Conservation (phyloP, 768 basidiomycete species). For the Cystofilobasidium ferigula region DNA sequence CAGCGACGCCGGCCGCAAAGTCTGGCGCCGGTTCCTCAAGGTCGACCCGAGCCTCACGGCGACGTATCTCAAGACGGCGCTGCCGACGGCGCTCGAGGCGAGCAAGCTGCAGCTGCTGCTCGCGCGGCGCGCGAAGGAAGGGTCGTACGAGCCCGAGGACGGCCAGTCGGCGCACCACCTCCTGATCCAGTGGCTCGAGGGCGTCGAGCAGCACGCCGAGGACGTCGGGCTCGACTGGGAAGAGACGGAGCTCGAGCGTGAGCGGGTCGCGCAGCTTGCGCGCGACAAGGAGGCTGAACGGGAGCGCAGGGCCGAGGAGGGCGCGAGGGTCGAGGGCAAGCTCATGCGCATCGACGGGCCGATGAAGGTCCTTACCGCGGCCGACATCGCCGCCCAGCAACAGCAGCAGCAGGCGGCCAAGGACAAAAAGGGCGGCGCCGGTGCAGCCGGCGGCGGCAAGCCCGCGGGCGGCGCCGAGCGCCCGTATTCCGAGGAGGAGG, state of each 20-base stretch:
- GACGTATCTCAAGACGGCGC: slow-evolving; percentile 46
- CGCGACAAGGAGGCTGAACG: slow-evolving; percentile 33
- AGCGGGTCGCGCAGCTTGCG: slow-evolving; percentile 31
- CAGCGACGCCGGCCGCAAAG: slow-evolving; percentile 45
- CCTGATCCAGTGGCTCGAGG: slow-evolving; percentile 79
- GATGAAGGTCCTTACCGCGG: slow-evolving; percentile 43
- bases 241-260: slow-evolving; percentile 47
- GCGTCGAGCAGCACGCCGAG: slow-evolving; percentile 79
- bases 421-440: slow-evolving; percentile 7
- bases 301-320: slow-evolving; percentile 45
- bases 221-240: slow-evolving; percentile 81
- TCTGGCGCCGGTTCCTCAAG: slow-evolving; percentile 80
- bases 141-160: slow-evolving; percentile 74
- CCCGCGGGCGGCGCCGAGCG: too few relatives aligned
- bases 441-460: slow-evolving; percentile 25
- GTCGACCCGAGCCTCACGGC: slow-evolving; percentile 41
- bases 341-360: slow-evolving; percentile 64
- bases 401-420: slow-evolving; percentile 8
- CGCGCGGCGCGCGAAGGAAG: slow-evolving; percentile 69
- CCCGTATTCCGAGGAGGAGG: slow-evolving; percentile 76
- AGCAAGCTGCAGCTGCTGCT: slow-evolving; percentile 78
- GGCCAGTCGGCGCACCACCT: slow-evolving; percentile 93
- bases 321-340: slow-evolving; percentile 49
- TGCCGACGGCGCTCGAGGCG: slow-evolving; percentile 74
- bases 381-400: background rate